Evolutionary conservation across 2,329 filamentous ascomycete species (phyloP), one percentile per base, ranked within the genome.

Genomic region (Chalara sp.): DNA sequence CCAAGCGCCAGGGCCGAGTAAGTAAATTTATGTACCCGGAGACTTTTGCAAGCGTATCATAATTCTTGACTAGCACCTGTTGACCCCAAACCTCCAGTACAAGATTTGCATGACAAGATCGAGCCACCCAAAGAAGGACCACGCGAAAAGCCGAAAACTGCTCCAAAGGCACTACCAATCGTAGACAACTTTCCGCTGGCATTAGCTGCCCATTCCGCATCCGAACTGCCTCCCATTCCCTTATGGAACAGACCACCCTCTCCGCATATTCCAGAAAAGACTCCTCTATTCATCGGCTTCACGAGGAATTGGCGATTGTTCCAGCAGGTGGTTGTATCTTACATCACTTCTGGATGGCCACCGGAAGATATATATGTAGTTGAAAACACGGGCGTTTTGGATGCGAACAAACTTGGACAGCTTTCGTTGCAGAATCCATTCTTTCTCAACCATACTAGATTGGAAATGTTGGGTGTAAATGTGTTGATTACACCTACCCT

Each of bases 281-380:
- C 79, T 4, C 76, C 78, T 1, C 68, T 82, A 10, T 67, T 81
- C 47, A 78, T 81, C 52, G 75, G 76, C 13, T 82, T 81, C 65
- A 79, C 78, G 0, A 69, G 76, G 32, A 72, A 73, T 48, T 79
- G 72, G 71, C 71, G 72, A 2, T 67, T 81, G 50, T 67, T 82
- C 1, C 69, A 77, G 11, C 79, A 81, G 62, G 67, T 72, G 4
- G 72, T 81, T 2, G 70, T 79, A 12, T 73, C 69, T 11, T 82
- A 81, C 63, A 73, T 82, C 56, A 75, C 76, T 1, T 74, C 76
- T 1, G 79, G 78, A 37, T 82, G 78, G 78, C 79, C 78, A 1
- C 63, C 75, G 0, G 67, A 68, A 29, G 72, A 80, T 54, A 80
- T 82, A 51, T 75, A 76, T 56, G 72, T 81, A 2, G 64, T 81